Evolutionary conservation across 2,329 filamentous ascomycete species (phyloP).

Genomic region (Arachnomyces sp.): DNA sequence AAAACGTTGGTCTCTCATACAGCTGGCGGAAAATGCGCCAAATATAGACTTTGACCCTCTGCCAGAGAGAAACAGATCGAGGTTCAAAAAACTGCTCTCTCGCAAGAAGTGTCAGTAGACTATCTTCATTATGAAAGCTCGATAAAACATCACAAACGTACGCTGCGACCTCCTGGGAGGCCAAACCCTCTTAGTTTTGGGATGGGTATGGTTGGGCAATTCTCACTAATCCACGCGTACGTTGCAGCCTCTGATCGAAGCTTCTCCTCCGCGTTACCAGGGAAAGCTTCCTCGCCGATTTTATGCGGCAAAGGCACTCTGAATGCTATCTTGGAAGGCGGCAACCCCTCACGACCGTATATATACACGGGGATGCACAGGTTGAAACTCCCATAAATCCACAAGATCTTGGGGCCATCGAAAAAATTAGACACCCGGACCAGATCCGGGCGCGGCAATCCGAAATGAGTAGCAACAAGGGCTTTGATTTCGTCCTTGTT

Average conservation of each 20-base stretch:
- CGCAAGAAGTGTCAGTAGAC: constrained; percentile 3
- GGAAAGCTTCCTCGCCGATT: constrained; percentile 12
- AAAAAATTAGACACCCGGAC: not conserved
- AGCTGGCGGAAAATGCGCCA: constrained; percentile 2
- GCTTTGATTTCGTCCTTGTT: not conserved
- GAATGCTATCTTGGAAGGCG: constrained; percentile 8
- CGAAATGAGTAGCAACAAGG: too few relatives aligned
- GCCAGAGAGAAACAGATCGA: constrained; percentile 6
- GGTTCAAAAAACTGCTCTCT: constrained; percentile 8
- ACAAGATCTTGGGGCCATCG: not conserved
- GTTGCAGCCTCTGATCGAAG: constrained; percentile 16
- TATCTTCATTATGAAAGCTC: not conserved
- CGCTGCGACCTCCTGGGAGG: constrained; percentile 14
- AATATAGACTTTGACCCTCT: constrained; percentile 8
- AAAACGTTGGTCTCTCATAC: not conserved
- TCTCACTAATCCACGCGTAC: constrained; percentile 15
- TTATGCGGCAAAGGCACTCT: constrained; percentile 11
- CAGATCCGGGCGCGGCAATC: not conserved
- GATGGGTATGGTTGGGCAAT: constrained; percentile 14
- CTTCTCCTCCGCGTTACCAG: constrained; percentile 17
- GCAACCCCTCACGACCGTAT: not conserved
- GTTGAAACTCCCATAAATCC: constrained; percentile 12
- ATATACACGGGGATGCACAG: constrained; percentile 10
- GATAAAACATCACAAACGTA: constrained; percentile 4
- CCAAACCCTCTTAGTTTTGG: constrained; percentile 16